phyloP scores from a whole-genome alignment of 257 asterid genomes.

The Ajuga chamaepitys region DNA sequence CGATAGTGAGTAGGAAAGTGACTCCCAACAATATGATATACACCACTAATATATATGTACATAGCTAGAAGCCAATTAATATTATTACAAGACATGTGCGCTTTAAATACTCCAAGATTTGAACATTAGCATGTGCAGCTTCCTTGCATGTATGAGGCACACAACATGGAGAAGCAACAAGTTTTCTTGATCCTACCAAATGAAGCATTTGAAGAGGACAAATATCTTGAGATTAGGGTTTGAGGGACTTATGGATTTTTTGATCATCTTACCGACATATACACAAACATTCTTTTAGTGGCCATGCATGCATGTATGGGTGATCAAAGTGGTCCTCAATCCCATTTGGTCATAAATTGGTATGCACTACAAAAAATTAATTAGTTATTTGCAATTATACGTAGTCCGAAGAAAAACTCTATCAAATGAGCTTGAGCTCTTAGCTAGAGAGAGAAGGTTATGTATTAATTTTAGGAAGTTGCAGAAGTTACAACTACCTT shows the following conservation, averaged over 20 bases:
- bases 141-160: constrained; percentile 10
- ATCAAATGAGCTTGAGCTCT: too few species aligned
- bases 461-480: too few species aligned
- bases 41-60: too few species aligned
- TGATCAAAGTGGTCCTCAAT: constrained; percentile 8
- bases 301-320: constrained; percentile 9
- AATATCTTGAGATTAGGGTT: constrained; percentile 14
- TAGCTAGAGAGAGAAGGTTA: too few species aligned
- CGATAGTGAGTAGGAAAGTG: too few species aligned
- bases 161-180: constrained; percentile 20
- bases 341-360: too few species aligned
- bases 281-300: constrained; percentile 9
- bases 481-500: too few species aligned
- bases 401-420: too few species aligned
- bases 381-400: too few species aligned
- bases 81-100: constrained; percentile 24
- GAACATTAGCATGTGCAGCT: constrained; percentile 24
- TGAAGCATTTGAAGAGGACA: constrained; percentile 18
- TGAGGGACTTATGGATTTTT: constrained; percentile 1
- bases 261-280: constrained; percentile 2
- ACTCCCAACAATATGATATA: too few species aligned
- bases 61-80: background rate
- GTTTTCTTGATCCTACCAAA: constrained; percentile 11
- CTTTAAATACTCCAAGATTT: constrained; percentile 3
- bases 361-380: too few species aligned